Evolutionary conservation across 495 filamentous ascomycete genomes (phyloP).

Genomic region (Talaromyces nanjingensis): DNA sequence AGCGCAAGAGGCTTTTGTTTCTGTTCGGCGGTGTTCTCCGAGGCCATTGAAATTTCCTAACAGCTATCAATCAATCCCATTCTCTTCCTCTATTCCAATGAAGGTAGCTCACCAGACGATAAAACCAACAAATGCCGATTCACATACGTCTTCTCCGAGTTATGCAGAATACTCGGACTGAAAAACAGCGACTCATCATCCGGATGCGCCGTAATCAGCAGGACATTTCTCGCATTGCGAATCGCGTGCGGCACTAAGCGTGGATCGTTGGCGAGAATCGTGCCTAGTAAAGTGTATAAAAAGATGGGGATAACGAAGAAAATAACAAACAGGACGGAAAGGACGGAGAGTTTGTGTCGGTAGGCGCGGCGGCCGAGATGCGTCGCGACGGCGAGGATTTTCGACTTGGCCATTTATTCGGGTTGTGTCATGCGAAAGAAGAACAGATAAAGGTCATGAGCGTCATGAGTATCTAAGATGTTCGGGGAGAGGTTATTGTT

Average conservation of each 20-base stretch:
- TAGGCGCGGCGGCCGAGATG: slow-evolving; percentile 10
- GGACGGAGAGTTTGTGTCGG: background rate
- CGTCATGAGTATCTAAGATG: background rate
- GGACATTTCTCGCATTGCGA: slow-evolving; percentile 25
- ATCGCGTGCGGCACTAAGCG: slow-evolving; percentile 30
- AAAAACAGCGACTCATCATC: slow-evolving; percentile 41
- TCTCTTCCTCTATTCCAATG: background rate
- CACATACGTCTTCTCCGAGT: slow-evolving; percentile 22
- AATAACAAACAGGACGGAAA: slow-evolving; percentile 17
- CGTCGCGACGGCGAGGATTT: background rate
- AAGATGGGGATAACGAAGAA: slow-evolving; percentile 23
- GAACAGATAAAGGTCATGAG: background rate
- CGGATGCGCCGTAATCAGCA: slow-evolving; percentile 35
- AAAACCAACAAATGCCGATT: slow-evolving; percentile 29
- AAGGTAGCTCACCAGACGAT: slow-evolving; percentile 23
- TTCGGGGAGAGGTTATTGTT: background rate
- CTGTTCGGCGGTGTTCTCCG: slow-evolving; percentile 23
- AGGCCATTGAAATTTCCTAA: slow-evolving; percentile 36
- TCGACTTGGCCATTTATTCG: background rate
- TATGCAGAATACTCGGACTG: slow-evolving; percentile 30
- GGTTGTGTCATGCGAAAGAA: no score
- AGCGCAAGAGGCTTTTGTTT: slow-evolving; percentile 28
- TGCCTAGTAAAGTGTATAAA: slow-evolving; percentile 31
- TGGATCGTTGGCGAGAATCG: slow-evolving; percentile 28
- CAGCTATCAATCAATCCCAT: background rate